Base-by-base conservation (phyloP, 176 grass and related monocot species). In the Rhynchospora breviuscula region DNA sequence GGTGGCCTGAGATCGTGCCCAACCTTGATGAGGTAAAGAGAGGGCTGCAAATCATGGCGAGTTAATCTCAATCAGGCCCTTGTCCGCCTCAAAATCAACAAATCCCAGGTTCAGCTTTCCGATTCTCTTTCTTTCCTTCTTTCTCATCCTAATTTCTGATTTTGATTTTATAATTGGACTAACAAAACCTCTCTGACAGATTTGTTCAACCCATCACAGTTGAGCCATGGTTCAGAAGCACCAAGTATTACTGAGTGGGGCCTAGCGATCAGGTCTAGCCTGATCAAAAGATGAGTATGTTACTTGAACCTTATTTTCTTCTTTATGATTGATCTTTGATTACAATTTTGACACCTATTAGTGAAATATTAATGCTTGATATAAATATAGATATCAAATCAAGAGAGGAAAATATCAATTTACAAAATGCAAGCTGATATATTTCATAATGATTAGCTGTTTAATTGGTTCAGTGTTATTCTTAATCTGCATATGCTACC, bases 251-350 rank as follows among this genome's bases (percentile, higher is more conserved):
- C 84, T 97, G 94, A 92, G 87, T 90, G 60, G 94, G 94, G 62
- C 91, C 94, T 82, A 90, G 90, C 9, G 79, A 94, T 47, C 94
- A 97, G 81, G 84, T 89, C 68, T 97, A 90, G 94, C 94, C 94
- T 40, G 94, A 97, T 90, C 94, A 94, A 90, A 94, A 87, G 86
- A 92, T 88, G 67, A 94, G 94, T 94, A 84, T 80, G 88, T 65
- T 43, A 40, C 14, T 67, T 56, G 53, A 86, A 67, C 73, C 48
- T 14, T 53, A 77, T 56, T 77, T 29, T 56, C 12, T 56, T 77
- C 23, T 5, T 56, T 31, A 31, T 49, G n/a, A n/a, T n/a, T n/a
- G n/a, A n/a, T n/a, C n/a, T n/a, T 77, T 73, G 10, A 10, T 49
- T 8, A 9, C 0, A 40, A 49, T 48, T 72, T 40, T 17, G 11